A percentile compares a stretch with the other conserved stretches of the same genome.
Evolutionary conservation across 2,329 filamentous ascomycete species (phyloP).

Genomic region (Penicillium thymicola): DNA sequence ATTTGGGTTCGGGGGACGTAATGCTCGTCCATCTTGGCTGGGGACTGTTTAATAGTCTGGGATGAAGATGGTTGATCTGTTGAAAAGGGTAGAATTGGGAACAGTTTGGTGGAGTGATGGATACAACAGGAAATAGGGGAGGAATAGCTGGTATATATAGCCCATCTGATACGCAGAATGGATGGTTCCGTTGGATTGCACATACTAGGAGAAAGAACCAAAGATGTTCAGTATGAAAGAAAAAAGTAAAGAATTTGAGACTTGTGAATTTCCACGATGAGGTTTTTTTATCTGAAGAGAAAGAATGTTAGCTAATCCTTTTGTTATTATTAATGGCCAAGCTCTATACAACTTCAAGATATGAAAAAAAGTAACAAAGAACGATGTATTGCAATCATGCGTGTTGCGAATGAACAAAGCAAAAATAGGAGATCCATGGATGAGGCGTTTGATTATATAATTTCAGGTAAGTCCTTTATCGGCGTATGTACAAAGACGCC

Average conservation of each 20-base stretch:
- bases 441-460: not conserved
- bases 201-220: not conserved
- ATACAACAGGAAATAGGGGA: not conserved
- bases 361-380: not conserved
- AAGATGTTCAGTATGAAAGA: not conserved
- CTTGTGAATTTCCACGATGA: not conserved
- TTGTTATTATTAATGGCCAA: not conserved
- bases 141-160: not conserved
- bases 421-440: not conserved
- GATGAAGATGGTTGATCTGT: no score
- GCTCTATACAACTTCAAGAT: not conserved
- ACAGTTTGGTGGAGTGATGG: no score
- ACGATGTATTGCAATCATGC: not conserved
- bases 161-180: not conserved
- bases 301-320: not conserved
- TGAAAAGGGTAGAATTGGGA: no score
- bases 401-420: not conserved
- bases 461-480: not conserved
- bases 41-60: not conserved
- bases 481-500: not conserved
- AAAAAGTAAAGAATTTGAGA: not conserved
- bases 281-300: not conserved
- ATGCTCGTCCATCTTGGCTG: not conserved
- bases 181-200: not conserved
- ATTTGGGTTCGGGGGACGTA: not conserved